phyloP scores from a whole-genome alignment of 805 yeast genomes.

The Yamadazyma olivae region DNA sequence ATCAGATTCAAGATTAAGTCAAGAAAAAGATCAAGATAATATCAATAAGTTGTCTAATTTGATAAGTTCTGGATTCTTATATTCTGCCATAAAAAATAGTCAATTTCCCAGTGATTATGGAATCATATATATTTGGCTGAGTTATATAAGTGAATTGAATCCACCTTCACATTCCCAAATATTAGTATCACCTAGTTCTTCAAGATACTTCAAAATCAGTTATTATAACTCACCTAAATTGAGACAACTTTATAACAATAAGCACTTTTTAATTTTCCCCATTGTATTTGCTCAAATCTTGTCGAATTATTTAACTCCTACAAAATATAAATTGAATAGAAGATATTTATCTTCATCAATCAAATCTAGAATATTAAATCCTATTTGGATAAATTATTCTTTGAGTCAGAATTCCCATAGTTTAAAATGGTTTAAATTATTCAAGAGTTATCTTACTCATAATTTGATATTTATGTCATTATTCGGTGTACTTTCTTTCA shows the following conservation, averaged over 20 bases:
- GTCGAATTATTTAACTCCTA: constrained; percentile 40
- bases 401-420: constrained; percentile 22
- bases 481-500: constrained; percentile 18
- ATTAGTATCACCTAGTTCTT: constrained; percentile 24
- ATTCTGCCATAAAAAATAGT: constrained; percentile 23
- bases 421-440: constrained; percentile 28
- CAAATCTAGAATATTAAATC: constrained; percentile 30
- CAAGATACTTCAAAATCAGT: constrained; percentile 22
- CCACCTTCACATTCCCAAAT: constrained; percentile 31
- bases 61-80: constrained; percentile 9
- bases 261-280: constrained; percentile 34
- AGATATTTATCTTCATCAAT: constrained; percentile 30
- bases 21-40: neutral
- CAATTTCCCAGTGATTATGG: constrained; percentile 37
- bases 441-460: constrained; percentile 23
- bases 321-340: constrained; percentile 32
- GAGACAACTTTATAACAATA: constrained; percentile 21
- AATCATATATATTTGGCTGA: constrained; percentile 29
- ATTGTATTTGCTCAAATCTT: constrained; percentile 36
- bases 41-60: constrained; percentile 6
- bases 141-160: constrained; percentile 27
- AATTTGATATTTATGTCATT: constrained; percentile 19
- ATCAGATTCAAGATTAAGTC: neutral
- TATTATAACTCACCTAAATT: constrained; percentile 20
- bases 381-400: constrained; percentile 40